Evolutionary conservation across 169 alveolate genomes (phyloP), one percentile per base, ranked within the genome.

Genomic region (Plasmodium berghei): DNA sequence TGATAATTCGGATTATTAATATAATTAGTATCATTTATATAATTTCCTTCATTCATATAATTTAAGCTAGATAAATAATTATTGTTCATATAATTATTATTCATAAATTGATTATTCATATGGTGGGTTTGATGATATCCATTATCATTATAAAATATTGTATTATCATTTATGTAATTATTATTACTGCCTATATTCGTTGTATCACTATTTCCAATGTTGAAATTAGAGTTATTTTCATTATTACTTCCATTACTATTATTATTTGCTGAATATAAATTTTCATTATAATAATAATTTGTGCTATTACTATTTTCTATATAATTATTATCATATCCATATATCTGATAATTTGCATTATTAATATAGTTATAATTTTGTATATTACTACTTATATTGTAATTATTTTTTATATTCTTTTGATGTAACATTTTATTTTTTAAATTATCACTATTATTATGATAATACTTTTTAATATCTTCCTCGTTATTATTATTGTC

Each of bases 61-160:
- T 63, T 77, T 54, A 49, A 16, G 34, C 55, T 62, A 26, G 54
- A 34, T 54, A 52, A 34, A 56, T 64, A 80, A 58, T 49, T 80
- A 14, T 80, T 70, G 80, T 80, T 80, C 61, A 66, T 14, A n/a
- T 49, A 80, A 9, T 22, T 48, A 46, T 45, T 24, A 64, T 77
- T 77, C 26, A 73, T 59, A 18, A 28, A 73, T 49, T 59, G 71
- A 16, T 45, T 54, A 63, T 73, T 77, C 52, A 75, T 40, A 34
- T 49, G 88, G 52, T 72, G 85, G 45, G 62, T 75, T n/a, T 62
- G 18, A 54, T 75, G 40, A 45, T 75, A 75, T 16, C 75, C 66
- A 28, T 75, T 61, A 69, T 75, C 58, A 10, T 55, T 55, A 49
- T 45, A 75, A 67, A 75, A 75, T 16, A 75, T 22, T 10, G 70